Evolutionary conservation across 169 alveolate genomes (phyloP).

Genomic region (Hammondia hammondi): DNA sequence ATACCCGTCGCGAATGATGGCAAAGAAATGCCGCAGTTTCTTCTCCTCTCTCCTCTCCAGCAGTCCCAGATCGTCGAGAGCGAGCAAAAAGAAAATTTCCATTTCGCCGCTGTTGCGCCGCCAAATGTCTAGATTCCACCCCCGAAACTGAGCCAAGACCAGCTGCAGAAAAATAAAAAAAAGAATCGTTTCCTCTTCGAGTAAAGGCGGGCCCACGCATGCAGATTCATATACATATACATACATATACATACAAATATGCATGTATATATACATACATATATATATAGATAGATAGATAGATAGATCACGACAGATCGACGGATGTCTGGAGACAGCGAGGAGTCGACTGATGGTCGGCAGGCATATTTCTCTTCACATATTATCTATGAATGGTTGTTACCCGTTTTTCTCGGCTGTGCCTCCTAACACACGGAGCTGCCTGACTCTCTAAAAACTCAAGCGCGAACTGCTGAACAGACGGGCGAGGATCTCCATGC

Average conservation of each 20-base stretch:
- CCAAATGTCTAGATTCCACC: slow-evolving; percentile 66
- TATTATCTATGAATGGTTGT: too few relatives aligned
- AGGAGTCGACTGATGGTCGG: too few relatives aligned
- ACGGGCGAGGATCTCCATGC: too few relatives aligned
- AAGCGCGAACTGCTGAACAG: too few relatives aligned
- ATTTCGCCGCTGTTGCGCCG: slow-evolving; percentile 60
- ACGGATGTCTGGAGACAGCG: background rate
- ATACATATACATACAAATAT: background rate
- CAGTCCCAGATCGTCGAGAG: slow-evolving; percentile 57
- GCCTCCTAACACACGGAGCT: too few relatives aligned
- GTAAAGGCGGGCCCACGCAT: background rate
- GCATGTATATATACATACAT: background rate
- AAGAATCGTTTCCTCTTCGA: background rate
- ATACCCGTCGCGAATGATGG: slow-evolving; percentile 67
- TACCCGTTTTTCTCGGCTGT: too few relatives aligned
- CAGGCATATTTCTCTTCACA: too few relatives aligned
- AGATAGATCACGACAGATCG: background rate
- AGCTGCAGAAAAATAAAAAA: slow-evolving; percentile 37
- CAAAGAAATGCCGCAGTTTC: slow-evolving; percentile 50
- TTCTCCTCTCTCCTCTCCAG: slow-evolving; percentile 55
- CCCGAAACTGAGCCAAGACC: slow-evolving; percentile 57
- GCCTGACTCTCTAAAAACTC: too few relatives aligned
- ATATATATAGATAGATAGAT: background rate
- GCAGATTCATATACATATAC: background rate
- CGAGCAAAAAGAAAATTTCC: slow-evolving; percentile 62